Evolutionary conservation across 805 yeast genomes (phyloP).

Genomic region (Helenozyma rhizophorensis): DNA sequence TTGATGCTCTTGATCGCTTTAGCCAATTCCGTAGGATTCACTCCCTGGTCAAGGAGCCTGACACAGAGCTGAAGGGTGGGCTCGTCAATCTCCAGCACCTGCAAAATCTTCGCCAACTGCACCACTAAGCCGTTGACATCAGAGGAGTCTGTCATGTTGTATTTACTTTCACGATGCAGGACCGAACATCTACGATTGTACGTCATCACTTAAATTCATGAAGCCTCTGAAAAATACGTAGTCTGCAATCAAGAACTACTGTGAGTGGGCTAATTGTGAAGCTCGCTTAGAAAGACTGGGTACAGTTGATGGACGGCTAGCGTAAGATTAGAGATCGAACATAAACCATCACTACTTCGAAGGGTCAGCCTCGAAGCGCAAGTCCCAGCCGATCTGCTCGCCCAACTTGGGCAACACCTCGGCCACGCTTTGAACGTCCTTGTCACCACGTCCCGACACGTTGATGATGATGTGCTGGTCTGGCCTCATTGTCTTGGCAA

Average conservation of each 20-base stretch:
- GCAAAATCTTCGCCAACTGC: conserved; percentile 24
- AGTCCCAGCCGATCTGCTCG: conserved; percentile 91
- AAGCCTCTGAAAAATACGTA: no score
- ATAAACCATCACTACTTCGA: conserved; percentile 21
- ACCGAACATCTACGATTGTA: no score
- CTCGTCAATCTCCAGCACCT: conserved; percentile 22
- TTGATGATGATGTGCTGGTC: conserved; percentile 84
- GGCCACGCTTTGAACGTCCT: conserved; percentile 97
- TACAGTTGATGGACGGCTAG: no score
- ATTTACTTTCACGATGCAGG: not conserved
- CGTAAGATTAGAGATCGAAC: no score
- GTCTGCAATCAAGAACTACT: no score
- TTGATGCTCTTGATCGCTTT: conserved; percentile 21
- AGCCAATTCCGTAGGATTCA: conserved; percentile 29
- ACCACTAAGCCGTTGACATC: conserved; percentile 4
- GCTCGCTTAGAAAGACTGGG: no score
- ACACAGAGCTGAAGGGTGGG: conserved; percentile 28
- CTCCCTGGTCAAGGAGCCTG: conserved; percentile 31
- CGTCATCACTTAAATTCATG: no score
- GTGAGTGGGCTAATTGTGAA: no score
- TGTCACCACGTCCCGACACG: conserved; percentile 98
- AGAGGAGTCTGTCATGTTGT: conserved; percentile 3
- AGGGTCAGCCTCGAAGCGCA: conserved; percentile 69
- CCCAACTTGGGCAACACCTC: conserved; percentile 88
- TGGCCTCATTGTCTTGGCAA: conserved; percentile 75